Base-by-base conservation (phyloP, 306 rosid genomes). In the Comarum palustre region DNA sequence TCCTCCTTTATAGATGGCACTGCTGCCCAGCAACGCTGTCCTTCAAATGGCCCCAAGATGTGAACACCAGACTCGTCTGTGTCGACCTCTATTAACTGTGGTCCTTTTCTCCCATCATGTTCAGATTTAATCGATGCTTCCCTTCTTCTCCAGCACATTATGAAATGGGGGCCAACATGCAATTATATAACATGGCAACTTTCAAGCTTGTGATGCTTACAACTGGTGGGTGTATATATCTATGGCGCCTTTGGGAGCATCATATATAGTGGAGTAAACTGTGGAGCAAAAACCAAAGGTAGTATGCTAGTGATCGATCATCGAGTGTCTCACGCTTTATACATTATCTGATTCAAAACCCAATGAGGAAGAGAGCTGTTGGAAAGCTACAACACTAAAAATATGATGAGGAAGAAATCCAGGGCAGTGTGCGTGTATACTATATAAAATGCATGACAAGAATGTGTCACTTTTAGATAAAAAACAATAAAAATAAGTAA, bases 111-210 rank as follows among this genome's bases (percentile, higher is more conserved):
- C 24, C 43, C 66, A 39, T 39, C 54, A 25, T 71, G 22, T 41
- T 57, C 36, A 39, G 54, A 55, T 54, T 54, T 4, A 55, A 9
- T 55, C 41, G 66, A 55, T 55, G 66, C 41, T 55, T 55, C 66
- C 75, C 47, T 39, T 71, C 41, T 24, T 71, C 54, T 71, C 75
- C 75, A 55, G 42, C 75, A 55, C 41, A 71, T 24, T 15, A 38
- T 15, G 62, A 27, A 58, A 57, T 58, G 75, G 43, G 75, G 43
- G 55, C 67, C 67, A 42, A 41, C 17, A 11, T 16, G 45, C 32
- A 71, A 39, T 57, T 39, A 71, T 71, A 34, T 39, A 24, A 24
- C 15, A 16, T 11, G 66, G 25, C 54, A 39, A 17, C 75, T 41
- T 42, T 66, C 63, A 36, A 27, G 0, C n/a, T 42, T 10, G 32